Evolutionary conservation across 495 filamentous ascomycete species (phyloP).

Genomic region (Xanthoparmelia taractica): DNA sequence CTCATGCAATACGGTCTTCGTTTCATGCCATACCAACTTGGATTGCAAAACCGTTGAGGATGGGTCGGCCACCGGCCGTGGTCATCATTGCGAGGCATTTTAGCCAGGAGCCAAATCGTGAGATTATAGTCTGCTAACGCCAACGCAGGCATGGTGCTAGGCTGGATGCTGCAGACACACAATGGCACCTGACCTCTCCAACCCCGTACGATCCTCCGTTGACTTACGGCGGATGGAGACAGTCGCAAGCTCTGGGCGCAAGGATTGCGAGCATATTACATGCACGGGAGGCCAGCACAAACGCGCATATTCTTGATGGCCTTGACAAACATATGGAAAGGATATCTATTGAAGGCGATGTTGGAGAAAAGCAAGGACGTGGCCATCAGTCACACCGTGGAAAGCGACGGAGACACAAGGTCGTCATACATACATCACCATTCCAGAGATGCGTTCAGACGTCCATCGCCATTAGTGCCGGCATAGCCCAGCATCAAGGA

Average conservation of each 20-base stretch:
- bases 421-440: conserved; percentile 86
- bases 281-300: conserved; percentile 31
- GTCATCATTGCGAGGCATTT: conserved; percentile 75
- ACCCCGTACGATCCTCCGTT: conserved; percentile 94
- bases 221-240: conserved; percentile 89
- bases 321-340: neutral
- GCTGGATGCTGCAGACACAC: conserved; percentile 84
- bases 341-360: neutral
- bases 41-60: conserved; percentile 22
- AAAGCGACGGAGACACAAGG: conserved; percentile 52
- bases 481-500: conserved; percentile 60
- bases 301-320: conserved; percentile 2
- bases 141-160: conserved; percentile 73
- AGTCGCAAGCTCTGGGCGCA: conserved; percentile 67
- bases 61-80: conserved; percentile 55
- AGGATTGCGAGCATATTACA: conserved; percentile 70
- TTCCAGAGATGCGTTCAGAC: conserved; percentile 92
- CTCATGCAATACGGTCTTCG: neutral
- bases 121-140: conserved; percentile 8
- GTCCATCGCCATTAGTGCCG: conserved; percentile 79
- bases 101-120: neutral
- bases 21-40: neutral
- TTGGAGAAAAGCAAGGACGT: conserved; percentile 4
- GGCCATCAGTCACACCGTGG: conserved; percentile 8
- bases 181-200: conserved; percentile 92